Evolutionary conservation across 2,329 filamentous ascomycete species (phyloP), one percentile per base, ranked within the genome.

Genomic region (Penicillium oxalicum): DNA sequence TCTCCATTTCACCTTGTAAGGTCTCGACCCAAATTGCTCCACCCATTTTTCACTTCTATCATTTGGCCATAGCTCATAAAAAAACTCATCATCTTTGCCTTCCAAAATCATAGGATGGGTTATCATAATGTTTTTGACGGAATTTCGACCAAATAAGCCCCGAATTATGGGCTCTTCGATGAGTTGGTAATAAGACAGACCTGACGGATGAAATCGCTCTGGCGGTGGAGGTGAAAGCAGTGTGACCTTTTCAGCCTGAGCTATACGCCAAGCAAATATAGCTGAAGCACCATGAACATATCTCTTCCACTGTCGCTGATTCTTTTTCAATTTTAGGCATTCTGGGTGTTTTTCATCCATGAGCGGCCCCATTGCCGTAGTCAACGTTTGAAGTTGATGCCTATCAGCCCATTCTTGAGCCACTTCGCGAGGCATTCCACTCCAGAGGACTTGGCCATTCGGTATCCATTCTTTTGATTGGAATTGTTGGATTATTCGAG

Each of bases 281-380:
- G 49, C 49, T n/a, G 49, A 51, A 46, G 49, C 49, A 25, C 49
- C 49, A 48, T 51, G 49, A 32, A 51, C 36, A 48, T 51, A 48
- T 37, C 18, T 42, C 45, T 45, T 48, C 49, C 38, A 51, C 48
- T 51, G 32, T 11, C 32, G 41, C 11, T 28, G 24, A 11, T n/a
- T 40, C 36, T 40, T 36, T 44, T 41, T 40, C 44, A 25, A 41
- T 44, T 44, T 50, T 4, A 40, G 35, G 39, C 48, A 50, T 3
- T 50, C 25, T 4, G 48, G 34, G 36, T 44, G 40, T 12, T 45
- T 34, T 47, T 41, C 29, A 32, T 41, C 41, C 49, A 51, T 51
- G 11, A 51, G 28, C 2, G 49, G 45, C 2, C 49, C 49, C 49
- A 51, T 45, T 45, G 49, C 45, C 32, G 49, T 51, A 9, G 49